Percentiles rank a stretch among this genome's conserved stretches.
phyloP scores from a whole-genome alignment of 2,329 filamentous ascomycete species.

The Clonostachys sp. region DNA sequence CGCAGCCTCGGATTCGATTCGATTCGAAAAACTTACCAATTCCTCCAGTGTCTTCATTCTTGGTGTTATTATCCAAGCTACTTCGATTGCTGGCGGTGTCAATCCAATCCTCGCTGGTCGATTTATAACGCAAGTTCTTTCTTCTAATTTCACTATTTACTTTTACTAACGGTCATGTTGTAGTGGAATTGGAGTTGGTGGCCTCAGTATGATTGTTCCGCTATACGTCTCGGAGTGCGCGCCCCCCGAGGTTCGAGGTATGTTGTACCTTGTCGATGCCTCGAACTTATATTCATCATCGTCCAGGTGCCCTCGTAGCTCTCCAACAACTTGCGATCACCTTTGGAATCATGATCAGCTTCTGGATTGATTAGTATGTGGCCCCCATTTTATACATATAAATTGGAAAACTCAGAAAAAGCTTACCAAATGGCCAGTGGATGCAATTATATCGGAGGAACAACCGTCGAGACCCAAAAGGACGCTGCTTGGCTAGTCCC shows the following conservation, averaged over 20 bases:
- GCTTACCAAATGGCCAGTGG: slow-evolving; percentile 31
- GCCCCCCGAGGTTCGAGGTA: slow-evolving; percentile 23
- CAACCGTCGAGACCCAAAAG: slow-evolving; percentile 40
- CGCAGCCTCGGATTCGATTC: background rate
- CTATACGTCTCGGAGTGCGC: slow-evolving; percentile 44
- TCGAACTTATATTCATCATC: slow-evolving; percentile 3
- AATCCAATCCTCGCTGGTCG: slow-evolving; percentile 64
- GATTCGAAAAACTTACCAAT: slow-evolving; percentile 7
- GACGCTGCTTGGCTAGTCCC: slow-evolving; percentile 72
- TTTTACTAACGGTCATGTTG: background rate
- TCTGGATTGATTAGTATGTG: slow-evolving; percentile 55
- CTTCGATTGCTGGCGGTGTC: slow-evolving; percentile 50
- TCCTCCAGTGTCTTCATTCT: slow-evolving; percentile 54
- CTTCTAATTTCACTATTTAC: background rate
- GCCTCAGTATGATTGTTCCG: slow-evolving; percentile 62
- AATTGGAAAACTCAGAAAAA: background rate
- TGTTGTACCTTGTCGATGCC: background rate
- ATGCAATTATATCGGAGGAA: slow-evolving; percentile 62
- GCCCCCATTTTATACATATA: background rate
- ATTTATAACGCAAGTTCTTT: slow-evolving; percentile 54
- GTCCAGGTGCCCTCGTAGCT: slow-evolving; percentile 35
- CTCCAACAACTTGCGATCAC: slow-evolving; percentile 49
- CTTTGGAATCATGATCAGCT: slow-evolving; percentile 61
- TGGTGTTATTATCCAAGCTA: slow-evolving; percentile 65
- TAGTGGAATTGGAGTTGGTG: slow-evolving; percentile 63